These are phyloP conservation scores for Diplogelasinospora grovesii DNA, from an alignment of 495 filamentous ascomycete species.

Conservation along the genomic window DNA sequence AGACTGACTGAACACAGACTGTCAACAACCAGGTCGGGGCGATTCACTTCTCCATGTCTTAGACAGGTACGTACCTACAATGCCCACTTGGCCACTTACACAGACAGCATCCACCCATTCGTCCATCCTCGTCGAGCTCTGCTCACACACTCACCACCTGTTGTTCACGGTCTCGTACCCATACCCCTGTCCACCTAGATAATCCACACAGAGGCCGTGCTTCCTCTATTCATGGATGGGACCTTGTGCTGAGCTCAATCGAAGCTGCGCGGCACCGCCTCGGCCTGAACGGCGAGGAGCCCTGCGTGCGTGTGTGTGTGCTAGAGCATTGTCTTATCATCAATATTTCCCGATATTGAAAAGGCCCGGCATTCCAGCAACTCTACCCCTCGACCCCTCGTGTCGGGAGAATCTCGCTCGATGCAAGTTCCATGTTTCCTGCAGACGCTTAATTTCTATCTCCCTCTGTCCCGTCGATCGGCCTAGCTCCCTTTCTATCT, in stretches of 20 bases:
- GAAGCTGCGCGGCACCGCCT: slow-evolving; percentile 13
- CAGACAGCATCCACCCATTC: neutral
- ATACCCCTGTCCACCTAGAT: slow-evolving; percentile 9
- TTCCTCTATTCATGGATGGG: slow-evolving; percentile 8
- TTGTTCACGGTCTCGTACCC: slow-evolving; percentile 11
- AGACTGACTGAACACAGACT: too few species aligned
- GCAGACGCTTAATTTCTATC: slow-evolving; percentile 17
- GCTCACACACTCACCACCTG: slow-evolving; percentile 6
- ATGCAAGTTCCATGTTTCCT: slow-evolving; percentile 14
- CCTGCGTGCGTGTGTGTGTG: slow-evolving; percentile 1
- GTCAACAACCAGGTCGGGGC: slow-evolving; percentile 20
- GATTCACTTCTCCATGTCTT: slow-evolving; percentile 20
- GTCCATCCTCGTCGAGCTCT: slow-evolving; percentile 3
- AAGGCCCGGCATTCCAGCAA: slow-evolving; percentile 14
- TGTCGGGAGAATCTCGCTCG: slow-evolving; percentile 14
- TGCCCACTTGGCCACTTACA: slow-evolving; percentile 6
- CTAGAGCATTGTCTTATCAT: slow-evolving; percentile 14
- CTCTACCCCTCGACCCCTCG: slow-evolving; percentile 10
- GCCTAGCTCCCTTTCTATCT: slow-evolving; percentile 7
- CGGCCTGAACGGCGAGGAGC: slow-evolving; percentile 10
- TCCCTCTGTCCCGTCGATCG: slow-evolving; percentile 16
- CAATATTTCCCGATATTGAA: slow-evolving; percentile 24
- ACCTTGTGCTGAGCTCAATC: slow-evolving; percentile 18
- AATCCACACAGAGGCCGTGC: neutral
- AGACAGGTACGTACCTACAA: slow-evolving; percentile 16